Percentiles rank a stretch among this genome's conserved stretches.
Conservation (phyloP, 148 eudicot species). For the Suaeda aralocaspica region DNA sequence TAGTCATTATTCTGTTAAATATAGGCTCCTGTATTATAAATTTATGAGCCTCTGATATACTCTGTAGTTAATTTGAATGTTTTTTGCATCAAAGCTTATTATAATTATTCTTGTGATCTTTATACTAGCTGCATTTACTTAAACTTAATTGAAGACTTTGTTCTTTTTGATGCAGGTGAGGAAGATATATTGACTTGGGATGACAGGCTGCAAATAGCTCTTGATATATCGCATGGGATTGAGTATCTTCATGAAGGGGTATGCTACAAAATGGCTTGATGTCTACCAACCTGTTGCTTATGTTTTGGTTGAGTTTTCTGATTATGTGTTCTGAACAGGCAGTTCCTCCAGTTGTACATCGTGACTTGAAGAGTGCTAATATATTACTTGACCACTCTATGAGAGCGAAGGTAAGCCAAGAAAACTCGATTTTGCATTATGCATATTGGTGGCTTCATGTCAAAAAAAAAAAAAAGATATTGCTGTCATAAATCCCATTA, state of each 20-base stretch:
- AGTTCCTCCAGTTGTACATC: slow-evolving; percentile 90
- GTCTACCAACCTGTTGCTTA: not conserved
- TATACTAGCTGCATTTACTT: not conserved
- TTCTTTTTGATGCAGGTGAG: slow-evolving; percentile 36
- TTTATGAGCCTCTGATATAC: not conserved
- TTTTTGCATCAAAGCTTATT: not conserved
- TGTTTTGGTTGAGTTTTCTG: not conserved
- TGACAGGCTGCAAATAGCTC: slow-evolving; percentile 85
- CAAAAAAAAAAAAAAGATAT: no score
- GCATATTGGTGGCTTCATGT: no score
- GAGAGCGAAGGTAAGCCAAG: slow-evolving; percentile 79
- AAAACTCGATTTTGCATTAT: not conserved
- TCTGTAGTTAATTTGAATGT: not conserved
- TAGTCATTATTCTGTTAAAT: not conserved
- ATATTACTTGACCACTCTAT: slow-evolving; percentile 72
- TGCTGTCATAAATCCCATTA: not conserved
- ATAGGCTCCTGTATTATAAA: not conserved
- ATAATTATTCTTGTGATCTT: not conserved
- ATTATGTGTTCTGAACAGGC: slow-evolving; percentile 59
- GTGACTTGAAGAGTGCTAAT: slow-evolving; percentile 96
- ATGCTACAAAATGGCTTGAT: slow-evolving; percentile 25
- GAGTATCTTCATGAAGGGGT: slow-evolving; percentile 99
- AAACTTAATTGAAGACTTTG: not conserved
- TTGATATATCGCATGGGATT: slow-evolving; percentile 92
- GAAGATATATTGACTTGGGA: slow-evolving; percentile 74